A percentile compares a stretch with the other conserved stretches of the same genome.
phyloP scores from a whole-genome alignment of 164 flowering plant species.

The Chimonanthus salicifolius region DNA sequence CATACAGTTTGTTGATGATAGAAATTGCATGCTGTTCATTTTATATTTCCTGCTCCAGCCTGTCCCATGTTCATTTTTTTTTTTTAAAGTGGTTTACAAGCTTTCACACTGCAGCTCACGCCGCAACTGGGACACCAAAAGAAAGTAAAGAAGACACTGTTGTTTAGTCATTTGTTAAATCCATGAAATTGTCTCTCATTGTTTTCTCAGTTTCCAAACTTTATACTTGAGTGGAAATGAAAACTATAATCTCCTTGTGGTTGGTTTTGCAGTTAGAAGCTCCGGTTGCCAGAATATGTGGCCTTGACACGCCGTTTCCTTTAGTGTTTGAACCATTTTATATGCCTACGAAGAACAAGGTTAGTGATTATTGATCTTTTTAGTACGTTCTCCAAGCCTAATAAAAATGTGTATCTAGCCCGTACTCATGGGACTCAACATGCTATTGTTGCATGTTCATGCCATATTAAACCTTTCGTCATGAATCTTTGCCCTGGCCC shows the following conservation, averaged over 20 bases:
- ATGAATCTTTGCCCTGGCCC: too few relatives aligned
- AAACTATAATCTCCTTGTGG: neutral
- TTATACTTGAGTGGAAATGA: neutral
- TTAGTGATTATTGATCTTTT: conserved; percentile 6
- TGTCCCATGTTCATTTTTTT: too few relatives aligned
- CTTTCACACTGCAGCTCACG: neutral
- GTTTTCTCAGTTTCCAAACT: neutral
- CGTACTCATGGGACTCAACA: too few relatives aligned
- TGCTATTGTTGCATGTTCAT: too few relatives aligned
- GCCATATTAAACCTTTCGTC: too few relatives aligned
- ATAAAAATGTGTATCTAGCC: too few relatives aligned
- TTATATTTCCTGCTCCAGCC: neutral
- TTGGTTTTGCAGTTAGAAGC: conserved; percentile 75
- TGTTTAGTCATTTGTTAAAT: too few relatives aligned
- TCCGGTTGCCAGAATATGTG: conserved; percentile 84
- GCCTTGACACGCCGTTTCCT: conserved; percentile 95
- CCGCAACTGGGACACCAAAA: neutral
- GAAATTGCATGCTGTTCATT: neutral
- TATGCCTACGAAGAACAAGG: conserved; percentile 94
- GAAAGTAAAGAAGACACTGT: neutral
- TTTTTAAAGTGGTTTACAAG: neutral
- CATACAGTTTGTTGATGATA: too few relatives aligned
- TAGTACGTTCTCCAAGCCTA: neutral
- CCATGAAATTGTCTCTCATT: too few relatives aligned
- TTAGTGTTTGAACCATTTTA: conserved; percentile 94